Conservation (phyloP, 2,329 filamentous ascomycete genomes). For the Pyrenophora teres region DNA sequence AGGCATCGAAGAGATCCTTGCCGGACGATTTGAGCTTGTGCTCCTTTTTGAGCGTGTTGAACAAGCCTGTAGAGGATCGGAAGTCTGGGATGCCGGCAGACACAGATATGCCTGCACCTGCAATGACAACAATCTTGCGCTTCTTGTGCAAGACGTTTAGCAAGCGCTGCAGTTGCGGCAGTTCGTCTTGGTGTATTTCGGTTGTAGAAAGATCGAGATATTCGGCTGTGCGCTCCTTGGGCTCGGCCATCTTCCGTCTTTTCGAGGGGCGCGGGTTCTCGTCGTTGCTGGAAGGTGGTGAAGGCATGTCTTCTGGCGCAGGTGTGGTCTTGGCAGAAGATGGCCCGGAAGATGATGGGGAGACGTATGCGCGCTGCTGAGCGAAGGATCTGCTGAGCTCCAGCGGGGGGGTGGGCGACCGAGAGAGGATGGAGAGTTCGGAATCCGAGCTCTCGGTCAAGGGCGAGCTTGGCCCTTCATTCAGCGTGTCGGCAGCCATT, state of each 20-base stretch:
- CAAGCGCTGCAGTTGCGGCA: conserved; percentile 69
- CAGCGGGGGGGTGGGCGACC: conserved; percentile 42
- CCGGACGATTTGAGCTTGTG: conserved; percentile 92
- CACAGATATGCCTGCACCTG: conserved; percentile 94
- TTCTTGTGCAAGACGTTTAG: conserved; percentile 79
- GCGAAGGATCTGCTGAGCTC: conserved; percentile 37
- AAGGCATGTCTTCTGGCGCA: conserved; percentile 52
- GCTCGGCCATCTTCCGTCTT: conserved; percentile 64
- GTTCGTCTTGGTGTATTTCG: conserved; percentile 61
- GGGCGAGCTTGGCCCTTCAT: conserved; percentile 43
- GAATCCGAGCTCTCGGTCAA: conserved; percentile 48
- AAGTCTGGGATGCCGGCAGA: conserved; percentile 98
- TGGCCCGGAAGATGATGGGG: conserved; percentile 52
- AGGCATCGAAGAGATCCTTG: conserved; percentile 95
- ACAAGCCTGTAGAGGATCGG: conserved; percentile 86
- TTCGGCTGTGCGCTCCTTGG: conserved; percentile 76
- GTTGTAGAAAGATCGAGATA: conserved; percentile 71
- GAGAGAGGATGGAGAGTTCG: conserved; percentile 34
- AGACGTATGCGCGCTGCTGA: conserved; percentile 39
- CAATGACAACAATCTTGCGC: conserved; percentile 96
- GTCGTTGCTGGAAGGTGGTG: conserved; percentile 54
- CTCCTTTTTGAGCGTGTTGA: conserved; percentile 80
- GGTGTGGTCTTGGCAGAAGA: conserved; percentile 54
- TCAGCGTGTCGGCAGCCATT: conserved; percentile 33
- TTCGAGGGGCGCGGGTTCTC: conserved; percentile 74